phyloP scores from a whole-genome alignment of 75 land plant genomes.

The Cupressus sempervirens region DNA sequence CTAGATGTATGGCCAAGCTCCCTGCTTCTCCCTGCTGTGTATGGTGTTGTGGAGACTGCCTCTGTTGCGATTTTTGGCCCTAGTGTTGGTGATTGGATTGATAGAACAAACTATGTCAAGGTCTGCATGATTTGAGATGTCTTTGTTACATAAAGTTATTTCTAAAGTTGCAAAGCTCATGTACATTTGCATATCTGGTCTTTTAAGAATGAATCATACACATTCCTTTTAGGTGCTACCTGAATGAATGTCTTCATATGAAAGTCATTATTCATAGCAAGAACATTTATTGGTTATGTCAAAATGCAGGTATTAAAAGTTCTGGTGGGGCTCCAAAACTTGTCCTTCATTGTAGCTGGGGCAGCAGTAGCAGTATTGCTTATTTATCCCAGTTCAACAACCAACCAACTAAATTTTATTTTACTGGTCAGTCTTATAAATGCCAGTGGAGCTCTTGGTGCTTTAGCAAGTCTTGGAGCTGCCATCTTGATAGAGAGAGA shows the following conservation, averaged over 20 bases:
- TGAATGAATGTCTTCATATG: not conserved
- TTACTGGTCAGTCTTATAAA: slow-evolving; percentile 60
- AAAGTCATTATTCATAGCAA: not conserved
- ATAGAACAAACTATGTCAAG: slow-evolving; percentile 49
- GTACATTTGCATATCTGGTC: not conserved
- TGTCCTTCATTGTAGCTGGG: slow-evolving; percentile 76
- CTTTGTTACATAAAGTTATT: not conserved
- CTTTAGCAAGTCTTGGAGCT: slow-evolving; percentile 80
- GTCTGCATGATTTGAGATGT: slow-evolving; percentile 24
- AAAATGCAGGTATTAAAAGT: slow-evolving; percentile 54
- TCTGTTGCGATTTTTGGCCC: slow-evolving; percentile 76
- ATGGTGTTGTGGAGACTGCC: slow-evolving; percentile 87
- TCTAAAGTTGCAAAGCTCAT: not conserved
- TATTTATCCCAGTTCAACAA: slow-evolving; percentile 22
- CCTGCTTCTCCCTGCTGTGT: slow-evolving; percentile 66
- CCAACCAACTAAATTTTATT: slow-evolving; percentile 23
- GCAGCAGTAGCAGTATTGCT: slow-evolving; percentile 47
- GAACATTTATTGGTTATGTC: not conserved
- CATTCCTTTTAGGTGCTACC: not conserved
- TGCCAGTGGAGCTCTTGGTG: slow-evolving; percentile 71
- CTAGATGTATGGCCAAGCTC: slow-evolving; percentile 83
- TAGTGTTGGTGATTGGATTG: slow-evolving; percentile 62
- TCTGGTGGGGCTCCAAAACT: slow-evolving; percentile 65
- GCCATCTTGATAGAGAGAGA: slow-evolving; percentile 90
- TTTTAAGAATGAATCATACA: not conserved